Evolutionary conservation across 768 basidiomycete genomes (phyloP).

Genomic region (Kwoniella sp.): DNA sequence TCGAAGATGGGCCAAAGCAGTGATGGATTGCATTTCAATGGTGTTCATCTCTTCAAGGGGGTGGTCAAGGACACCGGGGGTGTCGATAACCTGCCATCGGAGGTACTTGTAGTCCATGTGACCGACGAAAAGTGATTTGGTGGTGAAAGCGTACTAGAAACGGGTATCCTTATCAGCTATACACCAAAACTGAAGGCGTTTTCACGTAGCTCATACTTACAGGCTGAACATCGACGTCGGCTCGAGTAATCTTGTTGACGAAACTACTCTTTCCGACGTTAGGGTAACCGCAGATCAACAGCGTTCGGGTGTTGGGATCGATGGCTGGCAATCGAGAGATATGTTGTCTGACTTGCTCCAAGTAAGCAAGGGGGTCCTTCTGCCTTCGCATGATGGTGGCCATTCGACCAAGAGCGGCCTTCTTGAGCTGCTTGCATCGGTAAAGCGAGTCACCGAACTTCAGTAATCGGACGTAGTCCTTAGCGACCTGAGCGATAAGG

Average conservation of each 20-base stretch:
- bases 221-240: constrained; percentile 98
- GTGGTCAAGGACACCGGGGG: constrained; percentile 96
- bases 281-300: constrained; percentile 97
- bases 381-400: constrained; percentile 98
- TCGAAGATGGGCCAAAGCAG: constrained; percentile 93
- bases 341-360: constrained; percentile 98
- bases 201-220: constrained; percentile 31
- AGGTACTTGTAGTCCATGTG: constrained; percentile 99
- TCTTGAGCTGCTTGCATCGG: constrained; percentile 97
- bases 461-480: constrained; percentile 93
- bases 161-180: background rate
- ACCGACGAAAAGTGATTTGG: constrained; percentile 96
- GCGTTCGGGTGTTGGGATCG: constrained; percentile 95
- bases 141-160: constrained; percentile 85
- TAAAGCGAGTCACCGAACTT: constrained; percentile 98
- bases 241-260: constrained; percentile 98
- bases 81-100: constrained; percentile 99
- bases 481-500: constrained; percentile 94
- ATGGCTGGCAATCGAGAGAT: constrained; percentile 97
- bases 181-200: background rate
- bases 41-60: constrained; percentile 99
- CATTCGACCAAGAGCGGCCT: constrained; percentile 97
- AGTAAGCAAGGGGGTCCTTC: constrained; percentile 96
- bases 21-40: constrained; percentile 99
- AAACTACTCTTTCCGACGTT: constrained; percentile 99